Conservation (phyloP, 2,329 filamentous ascomycete genomes). For the Aspergillus quadricinctus region DNA sequence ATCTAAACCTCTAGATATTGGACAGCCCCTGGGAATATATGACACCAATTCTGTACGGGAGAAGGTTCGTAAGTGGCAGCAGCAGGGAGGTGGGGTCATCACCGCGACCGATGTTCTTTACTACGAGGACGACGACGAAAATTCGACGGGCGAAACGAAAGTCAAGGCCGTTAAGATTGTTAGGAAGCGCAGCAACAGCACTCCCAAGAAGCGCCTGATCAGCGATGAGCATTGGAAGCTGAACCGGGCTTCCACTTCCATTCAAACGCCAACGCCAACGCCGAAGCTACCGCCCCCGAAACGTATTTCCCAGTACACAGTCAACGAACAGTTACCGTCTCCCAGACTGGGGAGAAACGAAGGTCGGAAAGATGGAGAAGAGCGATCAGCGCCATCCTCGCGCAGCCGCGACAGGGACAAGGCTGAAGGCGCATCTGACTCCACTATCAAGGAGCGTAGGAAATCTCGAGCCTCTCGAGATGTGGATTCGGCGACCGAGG, state of each 20-base stretch:
- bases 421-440: slow-evolving; percentile 20
- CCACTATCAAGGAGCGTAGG: slow-evolving; percentile 22
- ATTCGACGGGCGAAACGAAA: slow-evolving; percentile 21
- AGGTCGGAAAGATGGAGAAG: slow-evolving; percentile 20
- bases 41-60: slow-evolving; percentile 66
- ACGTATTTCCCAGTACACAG: slow-evolving; percentile 39
- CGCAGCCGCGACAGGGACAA: slow-evolving; percentile 26
- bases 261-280: slow-evolving; percentile 26
- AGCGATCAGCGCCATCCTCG: slow-evolving; percentile 19
- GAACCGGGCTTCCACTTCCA: slow-evolving; percentile 44
- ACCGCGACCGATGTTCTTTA: slow-evolving; percentile 55
- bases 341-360: slow-evolving; percentile 26
- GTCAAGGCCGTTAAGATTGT: slow-evolving; percentile 22
- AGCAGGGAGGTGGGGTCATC: slow-evolving; percentile 65
- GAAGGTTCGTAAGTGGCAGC: slow-evolving; percentile 81
- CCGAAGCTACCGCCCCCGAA: slow-evolving; percentile 40
- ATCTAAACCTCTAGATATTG: slow-evolving; percentile 48
- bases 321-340: slow-evolving; percentile 24
- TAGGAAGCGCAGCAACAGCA: slow-evolving; percentile 47
- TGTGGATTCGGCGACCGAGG: slow-evolving; percentile 18
- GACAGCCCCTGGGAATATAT: slow-evolving; percentile 53
- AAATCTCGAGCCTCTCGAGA: slow-evolving; percentile 18
- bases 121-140: slow-evolving; percentile 50
- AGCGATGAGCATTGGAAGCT: slow-evolving; percentile 83
- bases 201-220: slow-evolving; percentile 86